Conservation (phyloP, 768 basidiomycete species). For the Tulasnella sp. region DNA sequence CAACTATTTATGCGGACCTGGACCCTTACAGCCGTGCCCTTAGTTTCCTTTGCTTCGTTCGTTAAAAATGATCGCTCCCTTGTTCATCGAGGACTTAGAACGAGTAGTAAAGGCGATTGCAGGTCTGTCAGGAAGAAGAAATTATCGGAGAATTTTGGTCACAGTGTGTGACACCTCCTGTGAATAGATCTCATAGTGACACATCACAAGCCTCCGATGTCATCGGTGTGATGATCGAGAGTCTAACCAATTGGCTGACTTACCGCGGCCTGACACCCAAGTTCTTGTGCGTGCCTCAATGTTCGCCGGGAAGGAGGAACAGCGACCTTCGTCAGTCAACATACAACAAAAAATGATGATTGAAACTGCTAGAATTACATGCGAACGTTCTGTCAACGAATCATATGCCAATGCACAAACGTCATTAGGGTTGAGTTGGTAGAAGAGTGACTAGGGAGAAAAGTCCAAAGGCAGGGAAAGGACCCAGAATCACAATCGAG, state of each 20-base stretch:
- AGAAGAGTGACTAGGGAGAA: not conserved
- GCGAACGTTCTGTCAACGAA: not conserved
- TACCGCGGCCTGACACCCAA: not conserved
- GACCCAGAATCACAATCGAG: not conserved
- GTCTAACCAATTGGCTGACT: not conserved
- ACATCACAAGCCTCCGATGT: not conserved
- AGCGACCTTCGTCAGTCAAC: not conserved
- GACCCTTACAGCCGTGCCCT: not conserved
- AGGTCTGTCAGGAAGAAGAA: too few relatives aligned
- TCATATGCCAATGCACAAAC: not conserved
- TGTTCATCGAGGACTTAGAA: too few relatives aligned
- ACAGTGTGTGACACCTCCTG: too few relatives aligned
- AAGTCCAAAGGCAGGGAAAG: not conserved
- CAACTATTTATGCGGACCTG: not conserved
- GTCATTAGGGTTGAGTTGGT: not conserved
- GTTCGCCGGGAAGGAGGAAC: not conserved
- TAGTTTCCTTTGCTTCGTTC: too few relatives aligned
- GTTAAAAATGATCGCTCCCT: not conserved
- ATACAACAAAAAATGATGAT: not conserved
- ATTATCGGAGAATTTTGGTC: too few relatives aligned
- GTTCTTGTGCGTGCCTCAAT: not conserved
- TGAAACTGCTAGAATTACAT: not conserved
- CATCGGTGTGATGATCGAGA: not conserved
- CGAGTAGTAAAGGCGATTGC: too few relatives aligned
- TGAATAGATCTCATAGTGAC: not conserved